Evolutionary conservation across 345 rosid genomes (phyloP).

Genomic region (Kernera saxatilis): DNA sequence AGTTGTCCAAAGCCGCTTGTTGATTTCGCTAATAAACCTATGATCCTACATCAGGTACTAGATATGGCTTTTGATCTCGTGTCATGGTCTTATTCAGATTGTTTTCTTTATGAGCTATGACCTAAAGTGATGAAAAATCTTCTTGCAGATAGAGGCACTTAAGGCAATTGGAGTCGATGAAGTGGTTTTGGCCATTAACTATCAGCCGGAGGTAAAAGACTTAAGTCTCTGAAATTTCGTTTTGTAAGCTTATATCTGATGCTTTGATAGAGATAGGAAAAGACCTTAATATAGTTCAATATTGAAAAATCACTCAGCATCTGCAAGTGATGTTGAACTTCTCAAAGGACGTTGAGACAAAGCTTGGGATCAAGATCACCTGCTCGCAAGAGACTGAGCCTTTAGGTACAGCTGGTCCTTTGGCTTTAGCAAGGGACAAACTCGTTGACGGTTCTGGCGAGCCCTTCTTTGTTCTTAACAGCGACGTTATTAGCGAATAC

Average conservation of each 20-base stretch:
- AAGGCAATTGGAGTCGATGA: slow-evolving; percentile 77
- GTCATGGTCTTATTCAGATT: too few relatives aligned
- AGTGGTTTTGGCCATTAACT: slow-evolving; percentile 86
- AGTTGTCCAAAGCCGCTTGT: slow-evolving; percentile 93
- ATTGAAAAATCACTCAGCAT: too few relatives aligned
- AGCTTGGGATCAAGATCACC: slow-evolving; percentile 71
- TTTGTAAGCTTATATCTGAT: not conserved
- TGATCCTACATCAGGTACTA: slow-evolving; percentile 87
- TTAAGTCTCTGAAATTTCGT: not conserved
- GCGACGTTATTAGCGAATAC: slow-evolving; percentile 86
- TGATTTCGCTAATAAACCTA: slow-evolving; percentile 90
- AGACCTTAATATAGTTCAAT: too few relatives aligned
- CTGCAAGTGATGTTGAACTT: slow-evolving; percentile 65
- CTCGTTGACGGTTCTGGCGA: slow-evolving; percentile 55
- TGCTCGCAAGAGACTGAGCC: slow-evolving; percentile 97
- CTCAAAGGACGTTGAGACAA: slow-evolving; percentile 70
- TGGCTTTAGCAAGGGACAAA: slow-evolving; percentile 84
- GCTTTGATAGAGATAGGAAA: not conserved
- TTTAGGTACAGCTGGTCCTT: slow-evolving; percentile 91
- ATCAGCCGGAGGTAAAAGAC: slow-evolving; percentile 73
- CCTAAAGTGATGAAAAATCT: too few relatives aligned
- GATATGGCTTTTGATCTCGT: not conserved
- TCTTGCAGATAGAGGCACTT: slow-evolving; percentile 76
- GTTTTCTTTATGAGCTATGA: too few relatives aligned
- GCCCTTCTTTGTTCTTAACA: slow-evolving; percentile 90